Evolutionary conservation across 1,284 basidiomycete genomes (phyloP).

Genomic region (Nidula niveotomentosa): DNA sequence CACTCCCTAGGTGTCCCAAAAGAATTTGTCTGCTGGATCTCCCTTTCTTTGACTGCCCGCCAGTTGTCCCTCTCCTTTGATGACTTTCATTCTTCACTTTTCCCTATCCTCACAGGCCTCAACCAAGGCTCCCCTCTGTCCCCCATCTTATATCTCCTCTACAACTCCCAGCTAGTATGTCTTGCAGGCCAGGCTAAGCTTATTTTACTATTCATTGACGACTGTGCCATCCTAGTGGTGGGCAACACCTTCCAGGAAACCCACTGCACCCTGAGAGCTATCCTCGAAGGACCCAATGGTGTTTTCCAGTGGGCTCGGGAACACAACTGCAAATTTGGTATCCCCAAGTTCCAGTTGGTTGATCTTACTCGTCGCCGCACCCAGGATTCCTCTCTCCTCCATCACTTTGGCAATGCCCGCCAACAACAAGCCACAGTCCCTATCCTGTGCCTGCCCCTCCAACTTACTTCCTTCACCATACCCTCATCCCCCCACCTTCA

Average conservation of each 20-base stretch:
- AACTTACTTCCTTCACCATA: neutral
- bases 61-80: neutral
- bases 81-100: neutral
- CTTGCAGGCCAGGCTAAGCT: neutral
- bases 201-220: too few species aligned
- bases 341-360: neutral
- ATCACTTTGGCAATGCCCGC: neutral
- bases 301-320: neutral
- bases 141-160: neutral
- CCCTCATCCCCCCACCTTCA: neutral
- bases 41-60: neutral
- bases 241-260: neutral
- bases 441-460: neutral
- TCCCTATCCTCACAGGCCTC: neutral
- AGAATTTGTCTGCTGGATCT: neutral
- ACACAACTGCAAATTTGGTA: neutral
- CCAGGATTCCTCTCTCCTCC: neutral
- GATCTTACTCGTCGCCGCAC: neutral
- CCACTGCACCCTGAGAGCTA: neutral
- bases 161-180: neutral
- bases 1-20: neutral
- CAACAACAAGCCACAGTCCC: neutral
- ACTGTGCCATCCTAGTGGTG: neutral
- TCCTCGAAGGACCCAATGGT: neutral
- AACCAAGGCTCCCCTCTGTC: neutral